Base-by-base conservation (phyloP, 73 alveolate genomes). In the Paramecium pentaurelia region DNA sequence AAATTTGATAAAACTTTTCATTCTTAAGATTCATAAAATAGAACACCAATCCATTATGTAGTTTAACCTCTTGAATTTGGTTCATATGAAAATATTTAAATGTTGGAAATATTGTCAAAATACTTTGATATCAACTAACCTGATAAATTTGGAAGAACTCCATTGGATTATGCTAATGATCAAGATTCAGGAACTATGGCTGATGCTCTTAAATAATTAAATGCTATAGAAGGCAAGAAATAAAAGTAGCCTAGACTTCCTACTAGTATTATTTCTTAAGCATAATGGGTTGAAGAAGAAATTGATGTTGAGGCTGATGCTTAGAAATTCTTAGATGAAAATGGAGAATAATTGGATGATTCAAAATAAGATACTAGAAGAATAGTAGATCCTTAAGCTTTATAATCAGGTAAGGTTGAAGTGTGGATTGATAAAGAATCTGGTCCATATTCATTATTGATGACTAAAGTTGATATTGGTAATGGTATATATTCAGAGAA, bases 391-490 rank as follows among this genome's bases (percentile, higher is more conserved):
- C 10, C 49, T 8, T 58, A 7, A 14, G 49, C 42, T 45, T 10
- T 34, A 16, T 12, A n/a, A 86, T n/a, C 60, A 51, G 93, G 77
- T 25, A 59, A 59, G 22, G 73, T 64, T 60, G 87, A 87, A 30
- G 80, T 42, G 1, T 45, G 18, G 18, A 20, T 27, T 8, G 92
- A 90, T 32, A 49, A 71, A 4, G 92, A 71, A 71, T 34, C 16
- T 34, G 93, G 86, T 59, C 96, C 96, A 68, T 98, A 97, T 97
- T 99, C 97, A 77, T 95, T 97, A 34, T 96, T 97, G 32, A 88
- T 98, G 96, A 97, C 99, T 44, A 98, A 98, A 84, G 99, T 98
- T 8, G 99, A 98, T 94, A 73, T 98, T 28, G 96, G 94, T 94
- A 95, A 95, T 94, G 99, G 99, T 25, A 93, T 95, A 2, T 97